Base-by-base conservation (phyloP, 345 rosid genomes). In the Excoecaria cochinchinensis region DNA sequence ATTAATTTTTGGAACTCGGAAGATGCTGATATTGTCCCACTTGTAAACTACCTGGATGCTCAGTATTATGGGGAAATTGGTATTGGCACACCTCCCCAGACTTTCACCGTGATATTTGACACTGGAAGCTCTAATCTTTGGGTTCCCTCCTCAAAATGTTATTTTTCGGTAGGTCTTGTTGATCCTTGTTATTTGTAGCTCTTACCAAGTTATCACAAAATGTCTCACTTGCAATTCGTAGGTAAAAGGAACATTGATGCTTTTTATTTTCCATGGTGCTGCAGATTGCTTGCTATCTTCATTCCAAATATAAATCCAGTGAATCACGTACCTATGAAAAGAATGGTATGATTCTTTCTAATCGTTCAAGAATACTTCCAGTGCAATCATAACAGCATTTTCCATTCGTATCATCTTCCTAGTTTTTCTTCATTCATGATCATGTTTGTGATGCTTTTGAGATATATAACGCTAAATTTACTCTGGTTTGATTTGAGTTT, bases 51-150 rank as follows among this genome's bases (percentile, higher is more conserved):
- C 67, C 63, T 80, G 74, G 80, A 80, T 17, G 74, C 83, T 68
- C 83, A 80, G 74, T 80, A 80, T 39, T 80, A 68, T 56, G 83
- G 83, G 47, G 83, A 80, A 63, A 80, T 80, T 58, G 74, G 67
- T 21, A 67, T 80, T 46, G 83, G 83, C 25, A 72, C 74, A 8
- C 77, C 83, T 44, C 17, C 83, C 15, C 83, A 80, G 40, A 76
- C 83, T 51, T 80, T 80, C 71, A 76, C 77, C 3, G 80, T 80
- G 52, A 52, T 80, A 17, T 80, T 80, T 56, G 83, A 80, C 66
- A 80, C 83, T 1, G 83, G 83, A 67, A 80, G 83, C 58, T 80
- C 83, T 8, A 80, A 80, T 69, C 80, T 80, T 46, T 80, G 83
- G 83, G 77, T 80, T 4, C 83, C 83, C 46, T 76, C 83, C 0